Percentiles rank a stretch among this genome's conserved stretches.
Evolutionary conservation across 495 filamentous ascomycete genomes (phyloP).

Genomic region (Glonium stellatum): DNA sequence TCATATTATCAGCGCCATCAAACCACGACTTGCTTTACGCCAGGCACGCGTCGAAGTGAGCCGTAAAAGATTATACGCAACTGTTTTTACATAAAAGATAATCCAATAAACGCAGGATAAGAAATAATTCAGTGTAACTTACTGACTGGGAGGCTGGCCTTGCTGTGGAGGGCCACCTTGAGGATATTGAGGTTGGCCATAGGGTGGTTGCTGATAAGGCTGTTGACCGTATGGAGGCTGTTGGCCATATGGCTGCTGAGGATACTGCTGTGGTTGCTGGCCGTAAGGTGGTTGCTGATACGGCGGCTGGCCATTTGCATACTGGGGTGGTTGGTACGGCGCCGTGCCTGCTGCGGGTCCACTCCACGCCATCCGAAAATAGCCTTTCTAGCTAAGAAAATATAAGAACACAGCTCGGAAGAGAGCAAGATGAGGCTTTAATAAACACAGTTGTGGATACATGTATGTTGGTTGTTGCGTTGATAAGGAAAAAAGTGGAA

Average conservation of each 20-base stretch:
- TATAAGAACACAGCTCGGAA: neutral
- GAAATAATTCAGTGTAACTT: conserved; percentile 7
- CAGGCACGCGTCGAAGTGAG: neutral
- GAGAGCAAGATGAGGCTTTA: neutral
- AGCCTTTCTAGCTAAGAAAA: neutral
- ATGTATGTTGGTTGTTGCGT: neutral
- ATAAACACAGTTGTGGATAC: neutral
- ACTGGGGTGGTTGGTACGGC: conserved; percentile 20
- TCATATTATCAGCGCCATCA: neutral
- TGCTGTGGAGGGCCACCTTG: conserved; percentile 17
- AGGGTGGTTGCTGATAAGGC: conserved; percentile 6
- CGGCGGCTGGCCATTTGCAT: conserved; percentile 11
- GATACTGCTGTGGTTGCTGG: conserved; percentile 5
- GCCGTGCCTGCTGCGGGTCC: conserved; percentile 17
- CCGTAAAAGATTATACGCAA: no score
- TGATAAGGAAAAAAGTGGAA: neutral
- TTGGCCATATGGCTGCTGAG: conserved; percentile 19
- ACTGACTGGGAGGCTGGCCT: conserved; percentile 22
- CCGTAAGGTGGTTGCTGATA: conserved; percentile 12
- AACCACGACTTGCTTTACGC: neutral
- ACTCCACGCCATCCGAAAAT: conserved; percentile 22
- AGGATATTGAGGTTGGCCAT: conserved; percentile 18
- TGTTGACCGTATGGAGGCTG: conserved; percentile 13
- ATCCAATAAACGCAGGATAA: no score
- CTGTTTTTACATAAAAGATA: no score